Evolutionary conservation across 1,284 basidiomycete genomes (phyloP).

Genomic region (Ustilago loliicola): DNA sequence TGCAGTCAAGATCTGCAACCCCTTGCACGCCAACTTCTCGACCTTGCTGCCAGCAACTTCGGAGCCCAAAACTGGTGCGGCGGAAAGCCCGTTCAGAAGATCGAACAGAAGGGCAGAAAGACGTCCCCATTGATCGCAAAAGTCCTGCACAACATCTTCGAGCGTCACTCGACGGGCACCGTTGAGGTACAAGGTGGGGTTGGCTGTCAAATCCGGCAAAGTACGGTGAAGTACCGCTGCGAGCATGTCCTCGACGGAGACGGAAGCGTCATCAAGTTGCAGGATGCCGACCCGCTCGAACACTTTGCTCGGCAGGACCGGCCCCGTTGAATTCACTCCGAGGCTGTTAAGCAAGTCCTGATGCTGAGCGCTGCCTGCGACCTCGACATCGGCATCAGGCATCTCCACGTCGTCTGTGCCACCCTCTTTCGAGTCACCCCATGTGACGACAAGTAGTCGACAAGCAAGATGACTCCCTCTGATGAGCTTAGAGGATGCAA

Average conservation of each 20-base stretch:
- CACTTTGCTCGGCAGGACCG: neutral
- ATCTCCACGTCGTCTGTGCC: slow-evolving; percentile 26
- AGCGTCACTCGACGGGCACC: slow-evolving; percentile 22
- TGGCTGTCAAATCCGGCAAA: slow-evolving; percentile 34
- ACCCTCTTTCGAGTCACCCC: slow-evolving; percentile 9
- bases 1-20: slow-evolving; percentile 33
- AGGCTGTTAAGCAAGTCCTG: slow-evolving; percentile 10
- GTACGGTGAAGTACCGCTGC: slow-evolving; percentile 12
- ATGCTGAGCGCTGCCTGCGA: too few species aligned
- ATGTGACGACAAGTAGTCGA: slow-evolving; percentile 36
- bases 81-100: slow-evolving; percentile 18
- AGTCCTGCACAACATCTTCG: slow-evolving; percentile 21
- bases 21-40: slow-evolving; percentile 31
- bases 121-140: slow-evolving; percentile 32
- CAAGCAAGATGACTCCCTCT: slow-evolving; percentile 26
- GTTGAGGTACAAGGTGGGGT: slow-evolving; percentile 10
- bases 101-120: slow-evolving; percentile 24
- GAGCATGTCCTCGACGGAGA: slow-evolving; percentile 28
- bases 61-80: neutral
- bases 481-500: slow-evolving; percentile 21
- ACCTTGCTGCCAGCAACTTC: neutral
- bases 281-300: slow-evolving; percentile 39
- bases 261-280: slow-evolving; percentile 37
- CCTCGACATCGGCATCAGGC: slow-evolving; percentile 10
- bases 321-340: slow-evolving; percentile 11